phyloP scores from a whole-genome alignment of 148 eudicot genomes.

The Camellia lanceoleosa region DNA sequence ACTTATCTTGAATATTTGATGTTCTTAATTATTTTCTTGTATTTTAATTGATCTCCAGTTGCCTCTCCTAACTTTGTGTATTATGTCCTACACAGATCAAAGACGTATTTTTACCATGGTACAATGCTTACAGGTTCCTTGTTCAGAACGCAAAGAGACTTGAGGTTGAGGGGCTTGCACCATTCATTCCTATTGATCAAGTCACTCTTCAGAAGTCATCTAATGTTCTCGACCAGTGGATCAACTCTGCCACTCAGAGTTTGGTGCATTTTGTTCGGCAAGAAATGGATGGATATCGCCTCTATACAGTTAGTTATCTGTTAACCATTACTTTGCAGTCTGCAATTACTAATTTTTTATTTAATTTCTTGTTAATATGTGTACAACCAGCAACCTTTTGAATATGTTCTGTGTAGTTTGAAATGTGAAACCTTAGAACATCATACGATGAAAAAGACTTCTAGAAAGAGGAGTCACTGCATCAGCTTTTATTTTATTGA shows the following conservation, averaged over 20 bases:
- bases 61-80: not conserved
- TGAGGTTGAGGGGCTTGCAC: slow-evolving; percentile 78
- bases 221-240: slow-evolving; percentile 99
- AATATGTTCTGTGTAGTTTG: not conserved
- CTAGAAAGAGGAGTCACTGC: not conserved
- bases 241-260: slow-evolving; percentile 91
- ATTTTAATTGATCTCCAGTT: slow-evolving; percentile 11
- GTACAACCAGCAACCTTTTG: not conserved
- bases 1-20: not conserved
- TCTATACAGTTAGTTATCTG: slow-evolving; percentile 65
- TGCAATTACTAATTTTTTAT: not conserved
- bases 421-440: not conserved
- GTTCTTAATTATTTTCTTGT: not conserved
- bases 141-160: slow-evolving; percentile 96
- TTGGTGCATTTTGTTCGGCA: slow-evolving; percentile 89
- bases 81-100: slow-evolving; percentile 51
- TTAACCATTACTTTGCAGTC: not conserved
- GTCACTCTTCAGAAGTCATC: slow-evolving; percentile 57
- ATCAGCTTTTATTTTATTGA: not conserved
- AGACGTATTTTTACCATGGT: slow-evolving; percentile 99
- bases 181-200: slow-evolving; percentile 65
- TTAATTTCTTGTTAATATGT: not conserved
- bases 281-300: slow-evolving; percentile 94
- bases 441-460: not conserved
- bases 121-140: slow-evolving; percentile 95